Base-by-base conservation (phyloP, 2,329 filamentous ascomycete species). In the Nothophaeocryptopus gaeumannii region DNA sequence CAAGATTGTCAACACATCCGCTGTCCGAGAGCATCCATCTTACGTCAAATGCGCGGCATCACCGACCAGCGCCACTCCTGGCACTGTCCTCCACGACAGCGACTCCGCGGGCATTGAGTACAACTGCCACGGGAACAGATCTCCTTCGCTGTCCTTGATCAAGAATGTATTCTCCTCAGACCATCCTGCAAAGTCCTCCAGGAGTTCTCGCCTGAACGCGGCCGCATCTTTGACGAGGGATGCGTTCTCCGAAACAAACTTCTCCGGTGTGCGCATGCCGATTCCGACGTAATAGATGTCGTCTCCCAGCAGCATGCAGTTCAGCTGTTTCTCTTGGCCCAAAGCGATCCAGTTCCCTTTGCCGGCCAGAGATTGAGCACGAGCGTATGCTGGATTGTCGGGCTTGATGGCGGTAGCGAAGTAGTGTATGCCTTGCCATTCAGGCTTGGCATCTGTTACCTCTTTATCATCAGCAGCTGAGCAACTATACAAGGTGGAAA, bases 11-110 rank as follows among this genome's bases (percentile, higher is more conserved):
- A 15, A 5, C 8, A 16, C 45, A 10, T n/a, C n/a, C n/a, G n/a
- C n/a, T n/a, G n/a, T n/a, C n/a, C n/a, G n/a, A n/a, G n/a, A n/a
- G n/a, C n/a, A 33, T 5, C 14, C 8, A 20, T 7, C 20, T 26
- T 50, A 58, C 78, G 82, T 81, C 15, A 82, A 59, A 63, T 84
- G 80, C 7, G 81, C 81, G 1, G 81, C 78, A 56, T 84, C 80
- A 5, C 82, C 82, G 20, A 83, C 70, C 11, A 82, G 60, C 0
- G 81, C 82, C 4, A 78, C 60, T 0, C 79, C 78, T 5, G 67
- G 61, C 13, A 66, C 67, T 40, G 76, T 70, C 35, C 70, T 51
- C 79, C 80, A 84, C 2, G 58, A 63, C 39, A 71, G 63, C 2
- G 51, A 37, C 14, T 75, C 75, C 2, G 77, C 62, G 0, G 80